These are phyloP conservation scores for Tinospora cordifolia DNA, from an alignment of 164 flowering plant genomes.

Conservation along the genomic window DNA sequence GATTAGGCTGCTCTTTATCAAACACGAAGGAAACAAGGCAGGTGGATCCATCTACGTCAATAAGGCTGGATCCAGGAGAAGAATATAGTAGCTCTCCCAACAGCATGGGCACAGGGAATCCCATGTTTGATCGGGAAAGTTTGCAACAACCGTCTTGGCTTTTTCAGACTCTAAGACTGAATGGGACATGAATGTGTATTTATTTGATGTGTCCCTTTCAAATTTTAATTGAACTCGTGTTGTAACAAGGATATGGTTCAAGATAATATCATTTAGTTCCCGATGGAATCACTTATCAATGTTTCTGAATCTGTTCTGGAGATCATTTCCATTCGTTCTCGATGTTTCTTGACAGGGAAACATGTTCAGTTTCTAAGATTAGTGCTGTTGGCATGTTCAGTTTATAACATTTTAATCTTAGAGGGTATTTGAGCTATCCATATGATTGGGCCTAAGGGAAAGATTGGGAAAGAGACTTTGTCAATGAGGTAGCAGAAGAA, in stretches of 20 bases:
- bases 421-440: too few species aligned
- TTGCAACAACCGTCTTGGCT: slow-evolving; percentile 51
- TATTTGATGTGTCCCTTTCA: slow-evolving; percentile 6
- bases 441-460: too few species aligned
- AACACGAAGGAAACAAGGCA: slow-evolving; percentile 16
- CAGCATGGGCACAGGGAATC: slow-evolving; percentile 21
- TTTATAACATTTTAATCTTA: too few species aligned
- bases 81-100: slow-evolving; percentile 26
- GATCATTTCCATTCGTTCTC: neutral
- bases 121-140: slow-evolving; percentile 32
- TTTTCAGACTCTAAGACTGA: slow-evolving; percentile 40
- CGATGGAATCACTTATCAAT: neutral
- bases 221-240: slow-evolving; percentile 1
- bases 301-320: neutral
- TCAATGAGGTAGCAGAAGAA: too few species aligned
- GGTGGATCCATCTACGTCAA: slow-evolving; percentile 17
- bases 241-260: slow-evolving; percentile 7
- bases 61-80: slow-evolving; percentile 28
- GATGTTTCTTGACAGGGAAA: too few species aligned
- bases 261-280: slow-evolving; percentile 9
- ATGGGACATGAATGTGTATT: slow-evolving; percentile 26
- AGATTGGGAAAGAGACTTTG: too few species aligned
- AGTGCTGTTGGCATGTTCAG: neutral
- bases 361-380: too few species aligned
- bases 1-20: slow-evolving; percentile 11